Percentiles rank a stretch among this genome's conserved stretches.
Evolutionary conservation across 176 grass and related monocot species (phyloP).

Genomic region (Neostapfia colusana): DNA sequence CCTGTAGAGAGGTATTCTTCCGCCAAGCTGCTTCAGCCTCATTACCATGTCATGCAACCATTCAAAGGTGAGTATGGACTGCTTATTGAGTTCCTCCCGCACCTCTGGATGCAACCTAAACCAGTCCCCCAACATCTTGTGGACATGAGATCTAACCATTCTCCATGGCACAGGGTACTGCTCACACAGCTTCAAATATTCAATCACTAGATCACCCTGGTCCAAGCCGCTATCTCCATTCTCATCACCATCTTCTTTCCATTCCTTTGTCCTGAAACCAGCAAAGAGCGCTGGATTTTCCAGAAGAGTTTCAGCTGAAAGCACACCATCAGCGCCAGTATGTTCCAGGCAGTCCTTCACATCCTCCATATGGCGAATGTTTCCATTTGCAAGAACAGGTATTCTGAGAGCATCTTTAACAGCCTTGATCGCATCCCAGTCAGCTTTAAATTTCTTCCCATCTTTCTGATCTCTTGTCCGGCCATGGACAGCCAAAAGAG

Average conservation of each 20-base stretch:
- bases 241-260: slow-evolving; percentile 58
- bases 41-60: slow-evolving; percentile 57
- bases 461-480: slow-evolving; percentile 93
- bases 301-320: slow-evolving; percentile 90
- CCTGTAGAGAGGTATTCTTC: slow-evolving; percentile 55
- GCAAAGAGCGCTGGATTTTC: slow-evolving; percentile 94
- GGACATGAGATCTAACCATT: slow-evolving; percentile 92
- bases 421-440: slow-evolving; percentile 85
- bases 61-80: slow-evolving; percentile 77
- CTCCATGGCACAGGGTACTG: slow-evolving; percentile 94
- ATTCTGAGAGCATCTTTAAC: slow-evolving; percentile 78
- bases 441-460: slow-evolving; percentile 84
- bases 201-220: slow-evolving; percentile 72
- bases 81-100: slow-evolving; percentile 86
- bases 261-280: slow-evolving; percentile 69
- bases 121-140: slow-evolving; percentile 92
- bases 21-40: slow-evolving; percentile 39
- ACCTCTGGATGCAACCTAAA: slow-evolving; percentile 83
- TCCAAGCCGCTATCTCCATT: slow-evolving; percentile 50
- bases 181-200: slow-evolving; percentile 88
- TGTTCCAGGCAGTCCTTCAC: slow-evolving; percentile 67
- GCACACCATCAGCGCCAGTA: slow-evolving; percentile 84
- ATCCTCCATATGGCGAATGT: slow-evolving; percentile 85
- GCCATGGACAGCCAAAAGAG: slow-evolving; percentile 90
- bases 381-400: slow-evolving; percentile 97